These are phyloP conservation scores for Kluyveromyces dobzhanskii DNA, from an alignment of 805 yeast genomes.

Conservation along the genomic window DNA sequence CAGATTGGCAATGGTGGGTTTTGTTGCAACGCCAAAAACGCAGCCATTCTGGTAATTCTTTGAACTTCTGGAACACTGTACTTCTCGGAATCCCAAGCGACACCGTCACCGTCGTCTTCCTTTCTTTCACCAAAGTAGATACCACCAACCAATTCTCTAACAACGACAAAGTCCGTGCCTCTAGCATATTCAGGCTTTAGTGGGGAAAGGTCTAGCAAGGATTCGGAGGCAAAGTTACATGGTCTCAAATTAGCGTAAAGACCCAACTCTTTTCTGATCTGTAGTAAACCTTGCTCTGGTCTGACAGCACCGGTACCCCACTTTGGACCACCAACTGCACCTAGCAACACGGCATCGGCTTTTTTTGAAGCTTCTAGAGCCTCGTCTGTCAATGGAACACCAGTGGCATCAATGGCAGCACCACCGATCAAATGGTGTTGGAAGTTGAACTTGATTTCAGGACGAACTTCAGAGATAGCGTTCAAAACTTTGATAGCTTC, in stretches of 20 bases:
- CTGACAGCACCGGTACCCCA: conserved; percentile 97
- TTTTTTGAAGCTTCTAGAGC: conserved; percentile 74
- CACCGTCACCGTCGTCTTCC: conserved; percentile 82
- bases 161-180: conserved; percentile 90
- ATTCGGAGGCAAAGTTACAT: conserved; percentile 83
- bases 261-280: conserved; percentile 90
- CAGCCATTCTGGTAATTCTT: conserved; percentile 97
- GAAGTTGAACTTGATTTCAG: conserved; percentile 60
- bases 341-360: conserved; percentile 91
- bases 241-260: conserved; percentile 96
- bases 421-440: conserved; percentile 90
- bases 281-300: conserved; percentile 93
- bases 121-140: conserved; percentile 93
- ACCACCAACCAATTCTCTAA: conserved; percentile 96
- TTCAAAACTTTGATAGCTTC: conserved; percentile 90
- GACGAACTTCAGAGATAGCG: conserved; percentile 57
- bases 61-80: conserved; percentile 89
- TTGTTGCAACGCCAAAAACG: conserved; percentile 87
- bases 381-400: conserved; percentile 81
- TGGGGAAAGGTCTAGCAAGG: conserved; percentile 80
- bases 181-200: conserved; percentile 73
- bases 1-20: conserved; percentile 92
- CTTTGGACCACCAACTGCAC: conserved; percentile 99
- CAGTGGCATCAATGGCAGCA: conserved; percentile 96
- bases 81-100: conserved; percentile 90